These are phyloP conservation scores for Cladosporium sp. DNA, from an alignment of 2,329 filamentous ascomycete species.

Conservation along the genomic window DNA sequence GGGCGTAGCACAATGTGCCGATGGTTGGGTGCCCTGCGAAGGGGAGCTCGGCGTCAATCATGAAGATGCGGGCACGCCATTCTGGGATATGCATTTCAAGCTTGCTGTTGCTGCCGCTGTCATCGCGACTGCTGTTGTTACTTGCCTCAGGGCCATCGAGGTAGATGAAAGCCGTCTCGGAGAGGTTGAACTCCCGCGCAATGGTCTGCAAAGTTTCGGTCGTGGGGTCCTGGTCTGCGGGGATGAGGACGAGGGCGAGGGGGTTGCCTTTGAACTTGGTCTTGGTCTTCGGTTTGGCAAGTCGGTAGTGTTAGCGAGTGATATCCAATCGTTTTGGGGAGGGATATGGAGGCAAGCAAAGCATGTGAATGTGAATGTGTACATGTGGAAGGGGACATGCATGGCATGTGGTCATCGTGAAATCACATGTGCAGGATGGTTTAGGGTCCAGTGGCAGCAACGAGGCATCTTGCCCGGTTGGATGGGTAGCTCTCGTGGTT, in stretches of 20 bases:
- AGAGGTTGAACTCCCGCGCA: conserved; percentile 59
- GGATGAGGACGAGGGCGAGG: conserved; percentile 56
- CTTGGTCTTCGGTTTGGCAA: conserved; percentile 28
- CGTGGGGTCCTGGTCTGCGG: conserved; percentile 35
- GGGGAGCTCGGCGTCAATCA: conserved; percentile 51
- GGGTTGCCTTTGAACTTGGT: conserved; percentile 55
- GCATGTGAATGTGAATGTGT: neutral
- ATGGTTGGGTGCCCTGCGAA: conserved; percentile 61
- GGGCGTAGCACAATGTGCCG: conserved; percentile 54
- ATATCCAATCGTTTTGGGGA: too few species aligned
- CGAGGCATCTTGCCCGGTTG: neutral
- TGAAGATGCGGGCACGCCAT: conserved; percentile 59
- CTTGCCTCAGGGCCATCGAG: too few species aligned
- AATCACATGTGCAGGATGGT: neutral
- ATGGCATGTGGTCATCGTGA: neutral
- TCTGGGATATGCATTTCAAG: conserved; percentile 24
- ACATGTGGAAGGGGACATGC: neutral
- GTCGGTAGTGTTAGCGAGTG: too few species aligned
- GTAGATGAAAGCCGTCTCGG: conserved; percentile 59
- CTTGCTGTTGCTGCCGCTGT: neutral
- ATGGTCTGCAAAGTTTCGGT: conserved; percentile 56
- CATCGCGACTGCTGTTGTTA: too few species aligned
- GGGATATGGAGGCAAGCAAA: neutral
- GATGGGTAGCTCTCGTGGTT: neutral
- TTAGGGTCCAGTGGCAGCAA: neutral